Conservation (phyloP, 306 rosid species). For the Arachis stenosperma region DNA sequence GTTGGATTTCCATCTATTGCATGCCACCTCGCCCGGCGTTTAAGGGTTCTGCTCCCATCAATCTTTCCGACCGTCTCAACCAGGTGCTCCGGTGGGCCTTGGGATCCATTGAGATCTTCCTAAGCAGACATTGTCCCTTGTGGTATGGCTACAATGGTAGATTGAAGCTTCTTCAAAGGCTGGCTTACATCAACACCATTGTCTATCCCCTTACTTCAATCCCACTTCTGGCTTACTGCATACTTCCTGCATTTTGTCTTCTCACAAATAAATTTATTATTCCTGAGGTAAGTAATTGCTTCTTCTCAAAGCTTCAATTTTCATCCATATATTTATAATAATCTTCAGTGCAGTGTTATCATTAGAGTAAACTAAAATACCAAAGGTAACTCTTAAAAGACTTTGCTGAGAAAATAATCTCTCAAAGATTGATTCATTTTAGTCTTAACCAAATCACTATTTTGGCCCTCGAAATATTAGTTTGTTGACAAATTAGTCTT, state of each 20-base stretch:
- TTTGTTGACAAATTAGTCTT: no score
- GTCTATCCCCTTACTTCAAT: conserved; percentile 94
- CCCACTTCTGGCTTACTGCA: conserved; percentile 86
- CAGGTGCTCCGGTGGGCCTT: conserved; percentile 99
- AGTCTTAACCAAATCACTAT: no score
- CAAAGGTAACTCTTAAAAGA: no score
- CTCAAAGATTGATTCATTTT: no score
- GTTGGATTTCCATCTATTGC: conserved; percentile 97
- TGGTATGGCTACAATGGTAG: conserved; percentile 98
- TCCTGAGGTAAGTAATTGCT: conserved; percentile 74
- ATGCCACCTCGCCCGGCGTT: conserved; percentile 99
- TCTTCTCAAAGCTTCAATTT: conserved; percentile 9
- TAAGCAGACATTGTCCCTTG: conserved; percentile 97
- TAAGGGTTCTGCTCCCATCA: conserved; percentile 98
- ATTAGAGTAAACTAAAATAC: not conserved
- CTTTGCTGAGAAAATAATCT: no score
- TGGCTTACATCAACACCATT: conserved; percentile 93
- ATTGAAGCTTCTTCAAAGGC: conserved; percentile 73
- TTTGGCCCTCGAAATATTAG: no score
- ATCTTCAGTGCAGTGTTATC: conserved; percentile 4
- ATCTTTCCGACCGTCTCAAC: conserved; percentile 97
- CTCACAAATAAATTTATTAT: conserved; percentile 92
- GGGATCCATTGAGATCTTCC: conserved; percentile 96
- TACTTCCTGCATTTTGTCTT: conserved; percentile 95
- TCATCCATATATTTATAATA: conserved; percentile 5